phyloP scores from a whole-genome alignment of 352 stramenopile genomes.

The Aphanomyces cochlioides region DNA sequence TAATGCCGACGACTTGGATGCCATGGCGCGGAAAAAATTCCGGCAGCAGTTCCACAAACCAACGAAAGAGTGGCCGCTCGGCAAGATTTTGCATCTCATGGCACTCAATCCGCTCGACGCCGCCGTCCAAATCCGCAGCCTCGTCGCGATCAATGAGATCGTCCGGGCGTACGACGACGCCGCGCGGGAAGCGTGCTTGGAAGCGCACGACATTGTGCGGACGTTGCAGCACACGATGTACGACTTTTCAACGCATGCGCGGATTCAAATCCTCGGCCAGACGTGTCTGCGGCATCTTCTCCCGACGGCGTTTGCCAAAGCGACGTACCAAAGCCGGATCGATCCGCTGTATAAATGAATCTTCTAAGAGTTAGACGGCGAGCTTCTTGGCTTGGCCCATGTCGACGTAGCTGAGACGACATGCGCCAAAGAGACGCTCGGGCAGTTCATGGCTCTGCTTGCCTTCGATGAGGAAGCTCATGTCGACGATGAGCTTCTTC shows the following conservation, averaged over 20 bases:
- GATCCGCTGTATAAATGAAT: conserved; percentile 60
- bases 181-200: conserved; percentile 25
- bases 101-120: conserved; percentile 60
- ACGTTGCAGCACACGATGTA: conserved; percentile 63
- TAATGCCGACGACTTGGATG: conserved; percentile 25
- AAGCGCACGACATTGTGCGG: conserved; percentile 35
- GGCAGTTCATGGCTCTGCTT: conserved; percentile 61
- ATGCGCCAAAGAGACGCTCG: conserved; percentile 63
- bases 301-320: conserved; percentile 59
- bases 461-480: conserved; percentile 70
- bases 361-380: not conserved
- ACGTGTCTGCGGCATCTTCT: conserved; percentile 50
- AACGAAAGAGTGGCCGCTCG: conserved; percentile 44
- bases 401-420: conserved; percentile 62
- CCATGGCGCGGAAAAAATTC: conserved; percentile 56
- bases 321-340: conserved; percentile 65
- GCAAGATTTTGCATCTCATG: conserved; percentile 50
- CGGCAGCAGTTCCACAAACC: conserved; percentile 53
- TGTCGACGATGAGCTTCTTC: conserved; percentile 81
- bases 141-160: conserved; percentile 61
- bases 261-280: conserved; percentile 59
- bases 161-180: conserved; percentile 36
- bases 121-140: conserved; percentile 50
- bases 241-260: conserved; percentile 52
- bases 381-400: conserved; percentile 40